A percentile compares a stretch with the other conserved stretches of the same genome.
These are phyloP conservation scores for Dinochytrium kinnereticum DNA, from an alignment of 371 early-diverging fungal species.

Conservation along the genomic window DNA sequence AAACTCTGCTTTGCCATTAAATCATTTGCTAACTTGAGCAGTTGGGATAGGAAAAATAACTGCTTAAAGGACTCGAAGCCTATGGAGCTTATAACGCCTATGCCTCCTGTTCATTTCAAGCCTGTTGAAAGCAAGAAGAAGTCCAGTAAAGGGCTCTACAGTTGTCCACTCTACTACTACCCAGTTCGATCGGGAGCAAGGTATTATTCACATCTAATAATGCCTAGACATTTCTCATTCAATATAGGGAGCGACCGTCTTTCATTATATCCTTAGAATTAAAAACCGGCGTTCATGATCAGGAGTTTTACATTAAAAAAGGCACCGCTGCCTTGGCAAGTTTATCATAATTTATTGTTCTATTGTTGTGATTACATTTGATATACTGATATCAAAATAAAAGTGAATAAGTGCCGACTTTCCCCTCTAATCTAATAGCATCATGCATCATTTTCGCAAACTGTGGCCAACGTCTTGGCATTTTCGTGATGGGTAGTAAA, in stretches of 20 bases:
- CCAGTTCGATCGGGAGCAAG: conserved; percentile 56
- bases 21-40: too few relatives aligned
- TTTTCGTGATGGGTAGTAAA: too few relatives aligned
- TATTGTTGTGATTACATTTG: neutral
- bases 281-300: conserved; percentile 54
- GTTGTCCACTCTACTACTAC: conserved; percentile 62
- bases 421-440: too few relatives aligned
- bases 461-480: too few relatives aligned
- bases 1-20: too few relatives aligned
- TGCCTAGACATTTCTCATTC: too few relatives aligned
- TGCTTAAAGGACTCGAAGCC: conserved; percentile 58
- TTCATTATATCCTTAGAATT: conserved; percentile 60
- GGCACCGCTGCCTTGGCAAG: conserved; percentile 55
- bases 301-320: conserved; percentile 60
- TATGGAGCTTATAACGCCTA: conserved; percentile 59
- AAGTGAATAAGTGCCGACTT: too few relatives aligned
- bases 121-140: conserved; percentile 63
- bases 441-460: too few relatives aligned
- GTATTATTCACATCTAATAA: too few relatives aligned
- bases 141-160: conserved; percentile 53
- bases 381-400: neutral
- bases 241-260: conserved; percentile 58
- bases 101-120: conserved; percentile 59
- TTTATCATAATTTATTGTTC: conserved; percentile 24
- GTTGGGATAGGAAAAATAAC: conserved; percentile 61